Evolutionary conservation across 2,329 filamentous ascomycete species (phyloP), one percentile per base, ranked within the genome.

Genomic region (Furcasterigmium furcatum): DNA sequence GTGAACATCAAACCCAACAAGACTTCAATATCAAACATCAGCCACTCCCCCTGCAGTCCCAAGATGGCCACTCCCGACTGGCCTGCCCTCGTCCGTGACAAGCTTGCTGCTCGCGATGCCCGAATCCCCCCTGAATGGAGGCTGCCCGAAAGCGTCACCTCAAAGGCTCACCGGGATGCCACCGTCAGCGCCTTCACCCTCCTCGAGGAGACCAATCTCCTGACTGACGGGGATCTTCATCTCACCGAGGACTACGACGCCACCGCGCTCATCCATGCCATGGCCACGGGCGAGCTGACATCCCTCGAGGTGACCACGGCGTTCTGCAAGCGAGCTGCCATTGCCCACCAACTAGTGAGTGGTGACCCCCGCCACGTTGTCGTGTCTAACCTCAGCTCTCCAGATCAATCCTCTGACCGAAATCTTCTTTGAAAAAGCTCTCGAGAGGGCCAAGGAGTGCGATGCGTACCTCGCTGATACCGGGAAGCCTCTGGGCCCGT

Each of bases 371-470:
- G n/a, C n/a, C n/a, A n/a, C n/a, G n/a, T n/a, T n/a, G n/a, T n/a
- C n/a, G n/a, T n/a, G n/a, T n/a, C n/a, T n/a, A n/a, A n/a, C n/a
- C n/a, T n/a, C n/a, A n/a, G n/a, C n/a, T n/a, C n/a, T n/a, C n/a
- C n/a, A n/a, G n/a, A 68, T 67, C 10, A 77, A 79, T 50, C 77
- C 73, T 40, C 64, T 78, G 4, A 69, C 72, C 2, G 79, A 81
- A 48, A 74, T 76, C 0, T 76, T 75, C 38, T 69, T 72, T 45
- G 57, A 66, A 4, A 54, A 60, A n/a, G 61, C 70, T 2, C 61
- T 68, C 2, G 60, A 60, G 6, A 71, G 73, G 0, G 64, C 64
- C 0, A 51, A 53, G 29, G 22, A 57, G 9, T 57, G 78, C 1
- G 77, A 80, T 53, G 56, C 62, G 0, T 56, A 74, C 45, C 57